Evolutionary conservation across 345 rosid species (phyloP).

Genomic region (Limnanthes douglasii): DNA sequence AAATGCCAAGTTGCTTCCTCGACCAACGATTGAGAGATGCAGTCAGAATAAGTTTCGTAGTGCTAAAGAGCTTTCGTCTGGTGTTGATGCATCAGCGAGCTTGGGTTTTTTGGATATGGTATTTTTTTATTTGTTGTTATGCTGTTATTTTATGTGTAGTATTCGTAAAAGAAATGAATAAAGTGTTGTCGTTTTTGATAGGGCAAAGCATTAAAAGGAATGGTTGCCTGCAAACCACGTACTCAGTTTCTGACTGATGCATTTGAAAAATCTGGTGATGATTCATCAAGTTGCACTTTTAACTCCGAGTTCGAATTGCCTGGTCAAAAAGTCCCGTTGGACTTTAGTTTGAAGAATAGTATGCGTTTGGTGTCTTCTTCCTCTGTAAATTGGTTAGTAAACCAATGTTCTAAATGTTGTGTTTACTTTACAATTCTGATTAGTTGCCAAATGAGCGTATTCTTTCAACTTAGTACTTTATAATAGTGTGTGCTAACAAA

Average conservation of each 20-base stretch:
- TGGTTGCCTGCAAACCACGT: constrained; percentile 32
- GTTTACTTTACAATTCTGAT: too few relatives aligned
- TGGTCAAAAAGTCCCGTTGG: constrained; percentile 62
- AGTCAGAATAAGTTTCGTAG: constrained; percentile 55
- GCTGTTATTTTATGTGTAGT: constrained; percentile 2
- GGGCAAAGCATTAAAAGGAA: constrained; percentile 86
- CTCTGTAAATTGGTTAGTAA: constrained; percentile 62
- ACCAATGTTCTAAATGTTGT: too few relatives aligned
- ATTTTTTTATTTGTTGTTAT: constrained; percentile 12
- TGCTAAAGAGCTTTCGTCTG: constrained; percentile 67
- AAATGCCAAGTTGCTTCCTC: constrained; percentile 17
- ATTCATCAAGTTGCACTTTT: constrained; percentile 21
- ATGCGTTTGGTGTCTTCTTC: constrained; percentile 43
- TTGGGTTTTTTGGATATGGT: constrained; percentile 68
- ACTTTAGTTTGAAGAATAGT: constrained; percentile 74
- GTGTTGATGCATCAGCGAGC: constrained; percentile 33
- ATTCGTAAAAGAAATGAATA: too few relatives aligned
- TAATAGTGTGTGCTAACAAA: too few relatives aligned
- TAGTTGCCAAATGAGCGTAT: too few relatives aligned
- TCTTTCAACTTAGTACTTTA: too few relatives aligned
- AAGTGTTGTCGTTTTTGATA: constrained; percentile 14
- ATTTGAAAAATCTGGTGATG: constrained; percentile 22
- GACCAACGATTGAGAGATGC: constrained; percentile 33
- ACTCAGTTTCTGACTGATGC: constrained; percentile 19
- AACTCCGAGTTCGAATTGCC: constrained; percentile 34